phyloP scores from a whole-genome alignment of 257 asterid genomes.

The Haberlea rhodopensis region DNA sequence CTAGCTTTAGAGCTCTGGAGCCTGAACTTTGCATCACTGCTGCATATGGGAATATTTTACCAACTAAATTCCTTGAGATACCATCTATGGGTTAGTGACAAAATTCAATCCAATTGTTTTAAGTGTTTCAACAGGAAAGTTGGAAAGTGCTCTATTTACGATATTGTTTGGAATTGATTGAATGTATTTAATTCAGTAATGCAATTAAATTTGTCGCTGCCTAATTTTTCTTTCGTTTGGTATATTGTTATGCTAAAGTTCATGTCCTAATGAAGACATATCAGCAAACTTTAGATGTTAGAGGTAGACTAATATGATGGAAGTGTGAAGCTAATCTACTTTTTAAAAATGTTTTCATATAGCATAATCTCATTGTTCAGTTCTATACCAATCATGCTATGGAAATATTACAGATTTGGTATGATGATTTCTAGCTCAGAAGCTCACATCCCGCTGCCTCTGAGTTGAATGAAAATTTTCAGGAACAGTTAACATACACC shows the following conservation, averaged over 20 bases:
- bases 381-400: not conserved
- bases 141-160: not conserved
- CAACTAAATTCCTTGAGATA: conserved; percentile 75
- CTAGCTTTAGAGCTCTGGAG: conserved; percentile 60
- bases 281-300: not conserved
- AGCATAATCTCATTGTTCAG: not conserved
- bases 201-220: not conserved
- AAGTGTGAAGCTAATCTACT: not conserved
- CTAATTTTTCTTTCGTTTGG: not conserved
- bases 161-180: too few relatives aligned
- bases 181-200: not conserved
- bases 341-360: not conserved
- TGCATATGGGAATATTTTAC: conserved; percentile 93
- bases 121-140: not conserved
- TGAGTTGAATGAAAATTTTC: conserved; percentile 36
- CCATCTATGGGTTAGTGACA: conserved; percentile 79
- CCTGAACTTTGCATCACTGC: conserved; percentile 96
- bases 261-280: not conserved
- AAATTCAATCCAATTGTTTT: not conserved
- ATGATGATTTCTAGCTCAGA: conserved; percentile 10
- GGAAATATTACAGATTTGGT: not conserved
- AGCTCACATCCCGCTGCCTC: conserved; percentile 35
- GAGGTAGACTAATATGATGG: not conserved
- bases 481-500: conserved; percentile 95
- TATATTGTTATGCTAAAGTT: not conserved